These are phyloP conservation scores for Claviceps humidiphila DNA, from an alignment of 2,329 filamentous ascomycete species.

Conservation along the genomic window DNA sequence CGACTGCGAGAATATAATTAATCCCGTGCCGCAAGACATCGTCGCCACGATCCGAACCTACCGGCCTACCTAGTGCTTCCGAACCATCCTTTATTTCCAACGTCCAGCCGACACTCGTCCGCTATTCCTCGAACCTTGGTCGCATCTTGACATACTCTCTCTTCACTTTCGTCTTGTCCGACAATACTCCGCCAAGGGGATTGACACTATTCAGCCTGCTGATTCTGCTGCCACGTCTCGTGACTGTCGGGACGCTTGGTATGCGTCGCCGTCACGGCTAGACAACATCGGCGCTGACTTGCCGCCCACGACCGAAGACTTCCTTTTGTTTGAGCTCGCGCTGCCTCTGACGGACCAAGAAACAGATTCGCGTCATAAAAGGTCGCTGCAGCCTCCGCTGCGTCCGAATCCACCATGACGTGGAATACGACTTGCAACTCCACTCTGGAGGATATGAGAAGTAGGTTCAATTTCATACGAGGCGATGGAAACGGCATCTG, in stretches of 20 bases:
- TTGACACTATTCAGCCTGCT: neutral
- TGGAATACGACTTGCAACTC: constrained; percentile 27
- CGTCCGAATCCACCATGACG: constrained; percentile 12
- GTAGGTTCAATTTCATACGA: constrained; percentile 15
- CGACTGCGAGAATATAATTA: neutral
- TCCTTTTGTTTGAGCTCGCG: neutral
- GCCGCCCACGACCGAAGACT: neutral
- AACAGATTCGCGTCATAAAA: neutral
- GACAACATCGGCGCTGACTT: neutral
- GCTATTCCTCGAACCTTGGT: neutral
- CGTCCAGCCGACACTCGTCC: too few relatives aligned
- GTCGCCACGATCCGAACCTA: neutral
- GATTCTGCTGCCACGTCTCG: neutral
- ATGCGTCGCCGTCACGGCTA: neutral
- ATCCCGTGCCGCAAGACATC: neutral
- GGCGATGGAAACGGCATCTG: neutral
- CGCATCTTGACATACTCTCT: neutral
- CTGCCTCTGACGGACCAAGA: constrained; percentile 1
- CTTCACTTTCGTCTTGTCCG: neutral
- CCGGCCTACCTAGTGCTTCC: neutral
- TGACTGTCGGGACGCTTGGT: neutral
- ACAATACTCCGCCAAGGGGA: neutral
- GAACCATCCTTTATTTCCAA: neutral
- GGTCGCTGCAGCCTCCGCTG: neutral
- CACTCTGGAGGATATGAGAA: constrained; percentile 30